Evolutionary conservation across 2,329 filamentous ascomycete genomes (phyloP), one percentile per base, ranked within the genome.

Genomic region (Penicillium sumatraense): DNA sequence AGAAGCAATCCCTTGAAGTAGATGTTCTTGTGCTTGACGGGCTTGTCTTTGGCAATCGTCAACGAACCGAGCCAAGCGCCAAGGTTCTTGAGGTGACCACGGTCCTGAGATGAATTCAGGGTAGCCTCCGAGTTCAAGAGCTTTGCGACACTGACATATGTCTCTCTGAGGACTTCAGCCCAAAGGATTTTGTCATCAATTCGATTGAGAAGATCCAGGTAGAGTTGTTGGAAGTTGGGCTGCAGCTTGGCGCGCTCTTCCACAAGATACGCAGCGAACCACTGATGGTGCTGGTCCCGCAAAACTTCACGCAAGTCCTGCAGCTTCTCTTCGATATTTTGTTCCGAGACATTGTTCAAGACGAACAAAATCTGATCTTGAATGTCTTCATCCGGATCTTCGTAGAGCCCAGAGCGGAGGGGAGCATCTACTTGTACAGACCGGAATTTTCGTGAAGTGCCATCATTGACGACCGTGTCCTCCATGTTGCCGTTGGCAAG

Each of bases 211-310:
- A 99, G 84, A 65, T 96, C 90, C 47, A 98, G 83, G 71, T 99
- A 99, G 20, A 99, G 85, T 56, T 89, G 84, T 65, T 99, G 95
- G 69, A 96, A 98, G 73, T 99, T 99, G 5, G 93, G 93, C 71
- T 99, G 93, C 80, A 96, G 88, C 75, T 97, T 98, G 27, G 93
- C 96, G 42, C 96, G 91, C 71, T 97, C 91, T 69, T 97, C 93
- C 2, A 99, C 95, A 9, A 99, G 81, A 68, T 98, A 96, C 45
- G 87, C 88, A 6, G 96, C 95, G 69, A 99, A 99, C 95, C 95
- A 99, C 69, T 96, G 91, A 67, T 96, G 90, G 71, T 97, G 89
- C 63, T 88, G 87, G 50, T 89, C 85, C 48, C 91, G 87, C 45
- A 99, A 78, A 41, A 90, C 86, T 35, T 91, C 87, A 47, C 86